Evolutionary conservation across 1,284 basidiomycete species (phyloP).

Genomic region (Ustilago lituana): DNA sequence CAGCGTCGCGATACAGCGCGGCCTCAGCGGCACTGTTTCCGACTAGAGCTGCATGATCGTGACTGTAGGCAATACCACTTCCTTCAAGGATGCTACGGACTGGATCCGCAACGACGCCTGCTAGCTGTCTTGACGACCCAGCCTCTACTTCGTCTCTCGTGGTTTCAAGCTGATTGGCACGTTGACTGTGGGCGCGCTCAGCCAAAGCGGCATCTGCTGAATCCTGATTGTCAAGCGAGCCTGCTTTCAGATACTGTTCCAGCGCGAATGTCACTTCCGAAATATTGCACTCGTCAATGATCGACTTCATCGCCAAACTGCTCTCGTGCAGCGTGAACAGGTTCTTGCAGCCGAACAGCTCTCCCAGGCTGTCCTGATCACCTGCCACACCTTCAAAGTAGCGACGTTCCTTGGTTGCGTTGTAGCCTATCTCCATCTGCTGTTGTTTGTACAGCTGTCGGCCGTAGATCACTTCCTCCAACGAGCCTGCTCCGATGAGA

Average conservation of each 20-base stretch:
- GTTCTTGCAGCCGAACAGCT: slow-evolving; percentile 82
- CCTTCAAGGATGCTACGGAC: slow-evolving; percentile 31
- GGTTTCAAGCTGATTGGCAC: background rate
- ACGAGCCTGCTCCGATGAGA: slow-evolving; percentile 51
- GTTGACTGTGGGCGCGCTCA: slow-evolving; percentile 19
- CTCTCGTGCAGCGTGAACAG: slow-evolving; percentile 82
- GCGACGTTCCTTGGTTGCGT: slow-evolving; percentile 68
- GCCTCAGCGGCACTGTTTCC: slow-evolving; percentile 33
- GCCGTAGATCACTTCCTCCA: slow-evolving; percentile 73
- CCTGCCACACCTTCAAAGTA: slow-evolving; percentile 84
- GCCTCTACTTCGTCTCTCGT: background rate
- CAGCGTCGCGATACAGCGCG: slow-evolving; percentile 14
- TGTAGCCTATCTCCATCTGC: slow-evolving; percentile 84
- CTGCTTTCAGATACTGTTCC: slow-evolving; percentile 23
- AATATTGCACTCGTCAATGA: slow-evolving; percentile 55
- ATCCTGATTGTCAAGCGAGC: slow-evolving; percentile 15
- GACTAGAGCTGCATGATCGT: slow-evolving; percentile 28
- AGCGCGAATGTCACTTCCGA: slow-evolving; percentile 39
- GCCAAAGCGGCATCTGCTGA: slow-evolving; percentile 17
- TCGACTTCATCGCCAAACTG: slow-evolving; percentile 40
- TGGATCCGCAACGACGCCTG: slow-evolving; percentile 7
- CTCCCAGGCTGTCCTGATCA: slow-evolving; percentile 77
- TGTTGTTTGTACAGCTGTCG: slow-evolving; percentile 89
- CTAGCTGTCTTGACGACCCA: background rate
- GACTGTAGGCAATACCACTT: slow-evolving; percentile 34